Evolutionary conservation across 257 asterid genomes (phyloP).

Genomic region (Gentiana dahurica): DNA sequence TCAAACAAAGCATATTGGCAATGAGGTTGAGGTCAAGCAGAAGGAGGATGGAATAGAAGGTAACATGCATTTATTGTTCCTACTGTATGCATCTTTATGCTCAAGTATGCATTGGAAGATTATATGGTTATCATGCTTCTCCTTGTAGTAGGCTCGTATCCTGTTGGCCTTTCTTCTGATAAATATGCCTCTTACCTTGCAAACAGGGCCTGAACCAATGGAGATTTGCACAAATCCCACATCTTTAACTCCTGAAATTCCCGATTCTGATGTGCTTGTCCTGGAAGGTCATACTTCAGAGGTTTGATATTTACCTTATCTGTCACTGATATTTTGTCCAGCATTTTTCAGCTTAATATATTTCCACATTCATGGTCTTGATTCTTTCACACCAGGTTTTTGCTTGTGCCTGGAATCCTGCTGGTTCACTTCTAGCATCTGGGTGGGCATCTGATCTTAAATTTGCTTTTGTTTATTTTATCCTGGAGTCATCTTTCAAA

Average conservation of each 20-base stretch:
- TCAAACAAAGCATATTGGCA: slow-evolving; percentile 34
- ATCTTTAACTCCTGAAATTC: slow-evolving; percentile 61
- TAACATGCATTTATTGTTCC: slow-evolving; percentile 14
- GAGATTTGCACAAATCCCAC: slow-evolving; percentile 53
- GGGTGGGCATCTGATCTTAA: slow-evolving; percentile 49
- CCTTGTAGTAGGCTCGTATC: no score
- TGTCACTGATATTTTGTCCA: slow-evolving; percentile 1
- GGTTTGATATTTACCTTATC: slow-evolving; percentile 33
- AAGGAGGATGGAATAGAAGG: slow-evolving; percentile 72
- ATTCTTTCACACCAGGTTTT: slow-evolving; percentile 53
- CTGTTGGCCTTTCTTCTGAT: slow-evolving; percentile 11
- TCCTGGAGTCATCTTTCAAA: neutral
- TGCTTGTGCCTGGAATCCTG: slow-evolving; percentile 99
- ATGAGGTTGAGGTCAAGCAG: slow-evolving; percentile 29
- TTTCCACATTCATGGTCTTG: slow-evolving; percentile 6
- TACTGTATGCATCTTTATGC: no score
- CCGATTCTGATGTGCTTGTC: slow-evolving; percentile 52
- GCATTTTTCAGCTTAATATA: slow-evolving; percentile 4
- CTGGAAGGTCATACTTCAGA: slow-evolving; percentile 97
- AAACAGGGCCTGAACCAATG: slow-evolving; percentile 84
- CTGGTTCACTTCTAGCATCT: slow-evolving; percentile 93
- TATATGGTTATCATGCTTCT: slow-evolving; percentile 8
- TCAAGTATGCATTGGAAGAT: neutral
- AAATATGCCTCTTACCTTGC: slow-evolving; percentile 13
- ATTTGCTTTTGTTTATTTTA: slow-evolving; percentile 6